Evolutionary conservation across 495 filamentous ascomycete species (phyloP).

Genomic region (Podospora anserina): DNA sequence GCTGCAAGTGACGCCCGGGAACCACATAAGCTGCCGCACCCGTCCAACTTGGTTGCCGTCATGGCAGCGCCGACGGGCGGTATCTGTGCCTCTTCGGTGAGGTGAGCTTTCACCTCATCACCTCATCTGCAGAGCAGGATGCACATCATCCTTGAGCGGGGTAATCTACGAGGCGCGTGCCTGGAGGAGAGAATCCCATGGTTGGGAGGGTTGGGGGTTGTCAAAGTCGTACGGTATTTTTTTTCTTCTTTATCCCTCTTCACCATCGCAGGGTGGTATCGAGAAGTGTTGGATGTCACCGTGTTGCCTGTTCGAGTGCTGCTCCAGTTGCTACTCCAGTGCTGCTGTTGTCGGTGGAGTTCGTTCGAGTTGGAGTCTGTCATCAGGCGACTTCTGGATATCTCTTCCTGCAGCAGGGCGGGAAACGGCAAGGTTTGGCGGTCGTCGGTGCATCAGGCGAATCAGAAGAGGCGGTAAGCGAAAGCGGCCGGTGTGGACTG

Average conservation of each 20-base stretch:
- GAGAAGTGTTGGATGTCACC: background rate
- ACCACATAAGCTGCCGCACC: background rate
- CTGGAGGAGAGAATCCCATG: background rate
- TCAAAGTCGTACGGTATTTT: background rate
- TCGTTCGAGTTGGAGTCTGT: constrained; percentile 2
- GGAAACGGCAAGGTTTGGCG: constrained; percentile 3
- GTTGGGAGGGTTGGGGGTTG: background rate
- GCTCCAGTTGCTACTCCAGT: background rate
- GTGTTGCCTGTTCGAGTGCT: background rate
- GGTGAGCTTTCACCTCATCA: no score
- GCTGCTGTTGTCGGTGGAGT: constrained; percentile 13
- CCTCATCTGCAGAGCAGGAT: background rate
- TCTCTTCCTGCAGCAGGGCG: constrained; percentile 5
- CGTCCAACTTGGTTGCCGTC: background rate
- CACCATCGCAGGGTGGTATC: background rate
- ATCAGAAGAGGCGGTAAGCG: constrained; percentile 35
- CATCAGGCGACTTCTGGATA: constrained; percentile 14
- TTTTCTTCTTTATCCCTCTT: no score
- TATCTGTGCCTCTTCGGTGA: background rate
- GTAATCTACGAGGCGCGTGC: background rate
- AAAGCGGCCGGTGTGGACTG: constrained; percentile 18
- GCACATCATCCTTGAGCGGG: constrained; percentile 14
- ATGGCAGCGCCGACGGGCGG: background rate
- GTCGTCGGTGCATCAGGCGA: constrained; percentile 20
- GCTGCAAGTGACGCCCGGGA: background rate